phyloP scores from a whole-genome alignment of 345 rosid genomes.

The Lumnitzera littorea region DNA sequence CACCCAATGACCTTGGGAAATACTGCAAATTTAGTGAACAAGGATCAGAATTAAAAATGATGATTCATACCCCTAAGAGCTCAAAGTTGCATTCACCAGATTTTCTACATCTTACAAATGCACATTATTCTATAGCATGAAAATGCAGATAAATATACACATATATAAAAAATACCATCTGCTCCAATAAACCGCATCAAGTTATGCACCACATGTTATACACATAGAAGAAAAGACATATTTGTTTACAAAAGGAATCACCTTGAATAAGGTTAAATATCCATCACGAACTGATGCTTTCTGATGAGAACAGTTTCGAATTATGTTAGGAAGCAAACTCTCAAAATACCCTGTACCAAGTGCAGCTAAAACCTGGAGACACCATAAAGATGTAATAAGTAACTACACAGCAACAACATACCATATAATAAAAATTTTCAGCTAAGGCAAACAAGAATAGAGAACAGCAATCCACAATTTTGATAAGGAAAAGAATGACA shows the following conservation, averaged over 20 bases:
- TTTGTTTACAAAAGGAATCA: constrained; percentile 11
- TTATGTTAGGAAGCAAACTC: constrained; percentile 77
- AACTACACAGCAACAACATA: no score
- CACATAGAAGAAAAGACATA: background rate
- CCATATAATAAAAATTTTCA: no score
- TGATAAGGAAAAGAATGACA: no score
- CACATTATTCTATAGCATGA: background rate
- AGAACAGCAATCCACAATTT: no score
- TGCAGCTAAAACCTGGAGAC: constrained; percentile 82
- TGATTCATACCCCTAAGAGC: background rate
- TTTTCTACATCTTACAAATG: background rate
- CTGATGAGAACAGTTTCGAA: constrained; percentile 88
- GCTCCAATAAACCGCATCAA: background rate
- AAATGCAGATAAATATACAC: background rate
- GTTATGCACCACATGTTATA: background rate
- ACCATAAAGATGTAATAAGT: constrained; percentile 10
- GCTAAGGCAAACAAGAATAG: no score
- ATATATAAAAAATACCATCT: background rate
- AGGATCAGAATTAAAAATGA: background rate
- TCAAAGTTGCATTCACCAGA: background rate
- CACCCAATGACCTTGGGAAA: constrained; percentile 90
- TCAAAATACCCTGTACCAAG: constrained; percentile 86
- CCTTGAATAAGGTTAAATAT: constrained; percentile 96
- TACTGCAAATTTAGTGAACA: constrained; percentile 34
- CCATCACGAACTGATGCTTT: constrained; percentile 97